Conservation (phyloP, 192 early-diverging fungal genomes). For the Linnemannia hyalina region DNA sequence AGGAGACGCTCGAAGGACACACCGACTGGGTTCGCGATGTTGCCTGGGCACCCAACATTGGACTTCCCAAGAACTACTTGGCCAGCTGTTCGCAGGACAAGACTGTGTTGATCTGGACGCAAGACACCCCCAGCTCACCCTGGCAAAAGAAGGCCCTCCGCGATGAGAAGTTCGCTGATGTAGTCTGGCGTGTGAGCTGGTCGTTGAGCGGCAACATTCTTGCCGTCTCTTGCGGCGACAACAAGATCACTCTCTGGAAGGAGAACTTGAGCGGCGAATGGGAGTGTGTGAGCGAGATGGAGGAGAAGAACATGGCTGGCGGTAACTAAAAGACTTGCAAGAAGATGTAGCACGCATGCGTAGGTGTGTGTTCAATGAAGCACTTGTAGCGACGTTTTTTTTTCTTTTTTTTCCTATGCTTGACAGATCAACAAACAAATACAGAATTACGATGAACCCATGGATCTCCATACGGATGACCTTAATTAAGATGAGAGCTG, state of each 20-base stretch:
- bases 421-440: no score
- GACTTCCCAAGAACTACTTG: conserved; percentile 88
- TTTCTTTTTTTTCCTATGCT: no score
- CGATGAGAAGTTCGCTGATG: conserved; percentile 90
- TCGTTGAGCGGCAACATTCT: conserved; percentile 94
- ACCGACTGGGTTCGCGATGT: conserved; percentile 99
- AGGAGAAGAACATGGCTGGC: conserved; percentile 59
- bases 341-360: not conserved
- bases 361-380: not conserved
- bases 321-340: conserved; percentile 23
- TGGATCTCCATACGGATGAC: no score
- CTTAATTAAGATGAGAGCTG: no score
- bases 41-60: conserved; percentile 96
- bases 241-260: conserved; percentile 97
- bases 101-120: conserved; percentile 95
- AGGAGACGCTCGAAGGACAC: conserved; percentile 88
- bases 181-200: conserved; percentile 99
- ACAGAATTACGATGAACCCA: no score
- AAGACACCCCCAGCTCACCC: conserved; percentile 74
- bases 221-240: conserved; percentile 97
- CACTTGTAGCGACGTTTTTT: no score
- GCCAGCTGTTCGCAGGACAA: conserved; percentile 99
- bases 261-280: conserved; percentile 94
- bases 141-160: conserved; percentile 85
- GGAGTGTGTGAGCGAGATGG: conserved; percentile 86